Evolutionary conservation across 305 asterid genomes (phyloP).

Genomic region (Ilex paraguariensis): DNA sequence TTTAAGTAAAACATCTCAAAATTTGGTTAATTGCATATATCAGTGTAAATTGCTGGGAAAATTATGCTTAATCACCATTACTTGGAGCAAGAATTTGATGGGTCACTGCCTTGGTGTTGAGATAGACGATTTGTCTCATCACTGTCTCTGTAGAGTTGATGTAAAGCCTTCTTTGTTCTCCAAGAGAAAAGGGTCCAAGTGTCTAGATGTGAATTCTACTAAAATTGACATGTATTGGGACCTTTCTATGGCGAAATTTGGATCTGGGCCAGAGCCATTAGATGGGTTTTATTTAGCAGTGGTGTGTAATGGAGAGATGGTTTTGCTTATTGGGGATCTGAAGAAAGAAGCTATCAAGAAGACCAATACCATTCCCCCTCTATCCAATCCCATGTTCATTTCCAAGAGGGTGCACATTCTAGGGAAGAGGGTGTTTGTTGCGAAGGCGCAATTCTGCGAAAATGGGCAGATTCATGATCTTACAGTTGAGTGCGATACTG

Average conservation of each 20-base stretch:
- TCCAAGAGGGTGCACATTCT: constrained; percentile 69
- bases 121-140: constrained; percentile 63
- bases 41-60: constrained; percentile 66
- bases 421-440: constrained; percentile 57
- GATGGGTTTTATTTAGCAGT: constrained; percentile 73
- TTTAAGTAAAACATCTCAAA: constrained; percentile 53
- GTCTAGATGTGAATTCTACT: constrained; percentile 38
- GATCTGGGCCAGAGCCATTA: constrained; percentile 79
- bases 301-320: constrained; percentile 56
- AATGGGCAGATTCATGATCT: constrained; percentile 69
- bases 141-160: constrained; percentile 69
- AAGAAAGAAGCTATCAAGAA: constrained; percentile 81
- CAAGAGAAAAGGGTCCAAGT: constrained; percentile 79
- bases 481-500: constrained; percentile 57
- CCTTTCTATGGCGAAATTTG: constrained; percentile 70
- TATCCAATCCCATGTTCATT: constrained; percentile 40
- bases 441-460: constrained; percentile 66
- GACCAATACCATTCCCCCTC: constrained; percentile 41
- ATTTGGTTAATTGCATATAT: constrained; percentile 63
- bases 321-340: constrained; percentile 72
- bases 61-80: constrained; percentile 51
- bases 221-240: constrained; percentile 75
- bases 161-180: constrained; percentile 81
- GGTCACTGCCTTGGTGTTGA: constrained; percentile 79
- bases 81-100: constrained; percentile 88